Base-by-base conservation (phyloP, 2,329 filamentous ascomycete species). In the Hirsutella thompsonii region DNA sequence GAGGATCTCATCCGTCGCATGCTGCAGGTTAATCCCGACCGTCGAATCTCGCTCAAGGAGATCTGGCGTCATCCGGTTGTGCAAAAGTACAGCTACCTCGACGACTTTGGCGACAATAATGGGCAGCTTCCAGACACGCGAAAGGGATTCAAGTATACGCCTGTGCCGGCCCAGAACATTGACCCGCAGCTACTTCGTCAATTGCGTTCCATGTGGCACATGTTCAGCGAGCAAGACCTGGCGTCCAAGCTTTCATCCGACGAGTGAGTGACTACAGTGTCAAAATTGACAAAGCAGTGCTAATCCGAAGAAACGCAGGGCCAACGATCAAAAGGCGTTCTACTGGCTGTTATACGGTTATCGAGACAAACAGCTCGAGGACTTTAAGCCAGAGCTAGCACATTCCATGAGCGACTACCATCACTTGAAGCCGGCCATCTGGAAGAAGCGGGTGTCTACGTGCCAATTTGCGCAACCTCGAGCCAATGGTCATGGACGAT, bases 381-480 rank as follows among this genome's bases (percentile, higher is more conserved):
- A 94, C 54, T 96, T 92, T 55, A 82, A 82, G 44, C 79, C 80
- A 23, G 75, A 83, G 19, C 66, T 95, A 42, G 76, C 76, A n/a
- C 83, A 92, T 55, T 94, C 90, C 1, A 74, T 81, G 42, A 94
- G 88, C 59, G 90, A 96, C 54, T 92, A 93, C 52, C 90, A 95
- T 53, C 87, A 93, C 53, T 73, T 84, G 30, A 70, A 69, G 42
- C 74, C 76, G 10, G 60, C 65, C 0, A 62, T 66, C 21, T 74
- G 76, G 66, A 72, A 69, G 46, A 78, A 73, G 52, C 71, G 74
- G 36, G 67, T 77, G 38, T 78, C 76, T 1, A 81, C 77, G 0
- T 70, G 74, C 46, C 66, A 79, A 46, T 81, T 81, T 52, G 63
- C 64, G 2, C 63, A 69, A 39, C 55, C 60, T 39, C 64, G 57